Base-by-base conservation (phyloP, 1,139 yeast species). In the Meyerozyma guilliermondii region DNA sequence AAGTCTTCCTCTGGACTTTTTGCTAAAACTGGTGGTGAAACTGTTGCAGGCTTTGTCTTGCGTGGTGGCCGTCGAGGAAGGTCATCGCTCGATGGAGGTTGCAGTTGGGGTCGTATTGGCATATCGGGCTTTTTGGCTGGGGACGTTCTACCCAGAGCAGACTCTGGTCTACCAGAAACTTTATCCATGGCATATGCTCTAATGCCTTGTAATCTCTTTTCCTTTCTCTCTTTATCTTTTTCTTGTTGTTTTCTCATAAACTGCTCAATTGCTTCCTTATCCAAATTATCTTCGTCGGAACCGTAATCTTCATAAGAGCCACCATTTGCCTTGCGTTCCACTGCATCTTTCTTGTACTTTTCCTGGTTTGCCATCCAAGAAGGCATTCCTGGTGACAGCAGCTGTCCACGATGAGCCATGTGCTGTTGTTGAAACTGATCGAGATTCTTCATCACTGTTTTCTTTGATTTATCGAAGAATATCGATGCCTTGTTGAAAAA, bases 291-390 rank as follows among this genome's bases (percentile, higher is more conserved):
- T 29, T 66, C 69, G 46, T 70, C 76, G 1, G 67, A 58, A 3
- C 76, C 81, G 49, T 69, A 68, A 40, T 71, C 76, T 20, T 62
- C 67, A 38, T 47, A 54, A 8, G 56, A 54, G 3, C 58, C 71
- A 1, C 74, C 76, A 10, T 63, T 59, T 30, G 51, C 51, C 44
- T 59, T 65, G 34, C 70, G 66, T 41, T 71, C 74, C 1, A 59
- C 39, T 4, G 74, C 74, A 33, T 63, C 65, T n/a, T 56, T 56
- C 45, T 73, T 77, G 56, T 78, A 75, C 53, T 57, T 69, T 38
- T 63, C 71, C 54, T 76, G 82, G 48, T 78, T 74, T 45, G 70
- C 73, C 92, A 87, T 83, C 96, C 96, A 87, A 3, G 84, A 81
- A 0, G 96, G 96, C 46, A 75, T 64, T 13, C 76, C 76, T 43